These are phyloP conservation scores for Arxiozyma telluris DNA, from an alignment of 1,139 yeast genomes.

Conservation along the genomic window DNA sequence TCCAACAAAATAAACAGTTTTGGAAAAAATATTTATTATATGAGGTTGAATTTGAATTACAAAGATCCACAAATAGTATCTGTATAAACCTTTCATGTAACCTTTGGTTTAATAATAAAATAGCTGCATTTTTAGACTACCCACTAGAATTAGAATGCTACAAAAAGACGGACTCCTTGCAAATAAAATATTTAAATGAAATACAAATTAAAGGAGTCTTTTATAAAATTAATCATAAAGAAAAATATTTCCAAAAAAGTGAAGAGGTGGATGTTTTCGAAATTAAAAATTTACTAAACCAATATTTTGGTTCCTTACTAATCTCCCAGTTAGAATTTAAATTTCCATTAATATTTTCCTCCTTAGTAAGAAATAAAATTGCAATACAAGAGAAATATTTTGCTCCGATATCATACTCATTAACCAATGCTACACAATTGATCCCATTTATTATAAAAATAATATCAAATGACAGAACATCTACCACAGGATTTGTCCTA, in stretches of 20 bases:
- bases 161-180: conserved; percentile 2
- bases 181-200: conserved; percentile 5
- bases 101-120: conserved; percentile 14
- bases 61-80: not conserved
- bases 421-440: conserved; percentile 16
- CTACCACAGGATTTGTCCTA: conserved; percentile 18
- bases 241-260: not conserved
- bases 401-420: conserved; percentile 21
- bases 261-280: not conserved
- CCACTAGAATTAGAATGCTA: conserved; percentile 9
- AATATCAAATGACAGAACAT: conserved; percentile 20
- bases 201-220: conserved; percentile 7
- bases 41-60: not conserved
- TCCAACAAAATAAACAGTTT: conserved; percentile 3
- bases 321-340: conserved; percentile 25
- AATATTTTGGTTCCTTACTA: conserved; percentile 21
- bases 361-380: conserved; percentile 15
- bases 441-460: conserved; percentile 17
- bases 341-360: conserved; percentile 25
- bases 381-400: conserved; percentile 16
- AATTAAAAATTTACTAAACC: conserved; percentile 15
- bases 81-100: conserved; percentile 12
- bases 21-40: conserved; percentile 14
- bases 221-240: not conserved
- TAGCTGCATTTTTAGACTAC: conserved; percentile 10